Conservation (phyloP, 345 rosid species). For the Salix purpurea region DNA sequence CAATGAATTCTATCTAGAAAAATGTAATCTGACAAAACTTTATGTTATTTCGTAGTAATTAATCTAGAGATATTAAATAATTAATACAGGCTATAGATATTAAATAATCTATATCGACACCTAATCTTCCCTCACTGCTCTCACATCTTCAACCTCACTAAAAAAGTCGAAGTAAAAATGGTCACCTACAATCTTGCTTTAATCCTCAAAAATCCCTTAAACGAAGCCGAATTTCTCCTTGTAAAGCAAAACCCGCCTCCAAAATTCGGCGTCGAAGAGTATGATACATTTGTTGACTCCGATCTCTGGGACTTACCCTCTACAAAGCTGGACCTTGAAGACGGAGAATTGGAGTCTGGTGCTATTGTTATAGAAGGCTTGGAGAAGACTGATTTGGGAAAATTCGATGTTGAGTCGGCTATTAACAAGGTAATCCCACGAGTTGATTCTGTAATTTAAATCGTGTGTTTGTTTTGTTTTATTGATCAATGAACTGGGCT, state of each 20-base stretch:
- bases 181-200: constrained; percentile 47
- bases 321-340: constrained; percentile 27
- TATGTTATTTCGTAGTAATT: no score
- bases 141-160: no score
- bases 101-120: no score
- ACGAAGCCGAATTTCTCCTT: constrained; percentile 46
- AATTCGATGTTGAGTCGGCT: constrained; percentile 45
- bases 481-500: no score
- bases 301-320: constrained; percentile 87
- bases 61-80: no score
- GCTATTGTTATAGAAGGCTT: constrained; percentile 18
- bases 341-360: constrained; percentile 24
- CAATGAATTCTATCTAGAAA: no score
- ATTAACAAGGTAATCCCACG: constrained; percentile 7
- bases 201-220: constrained; percentile 33
- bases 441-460: not conserved
- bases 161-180: constrained; percentile 24
- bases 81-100: no score
- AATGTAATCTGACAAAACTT: no score
- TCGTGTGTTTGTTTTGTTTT: not conserved
- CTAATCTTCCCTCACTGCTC: no score
- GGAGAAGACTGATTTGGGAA: constrained; percentile 34
- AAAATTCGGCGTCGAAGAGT: constrained; percentile 50
- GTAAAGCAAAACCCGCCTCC: constrained; percentile 60
- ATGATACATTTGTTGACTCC: constrained; percentile 66